These are phyloP conservation scores for Tubosaeta sp. DNA, from an alignment of 768 basidiomycete species.

Conservation along the genomic window DNA sequence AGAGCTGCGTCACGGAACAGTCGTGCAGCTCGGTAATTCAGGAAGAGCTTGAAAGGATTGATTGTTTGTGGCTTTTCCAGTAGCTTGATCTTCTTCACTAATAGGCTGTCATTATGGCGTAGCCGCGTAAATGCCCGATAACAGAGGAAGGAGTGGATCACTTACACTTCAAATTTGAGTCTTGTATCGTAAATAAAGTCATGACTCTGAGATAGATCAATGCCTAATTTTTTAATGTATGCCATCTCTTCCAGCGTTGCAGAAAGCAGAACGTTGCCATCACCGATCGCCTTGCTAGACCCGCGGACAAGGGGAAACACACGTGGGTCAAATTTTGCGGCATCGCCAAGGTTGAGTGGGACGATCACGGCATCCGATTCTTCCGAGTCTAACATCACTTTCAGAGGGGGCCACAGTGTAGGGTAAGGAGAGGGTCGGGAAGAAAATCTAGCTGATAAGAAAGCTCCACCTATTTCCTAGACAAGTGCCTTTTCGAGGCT, in stretches of 20 bases:
- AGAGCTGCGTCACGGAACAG: background rate
- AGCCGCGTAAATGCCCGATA: too few species aligned
- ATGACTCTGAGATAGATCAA: background rate
- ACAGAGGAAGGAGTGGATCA: background rate
- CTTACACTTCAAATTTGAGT: background rate
- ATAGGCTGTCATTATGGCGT: background rate
- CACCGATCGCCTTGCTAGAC: background rate
- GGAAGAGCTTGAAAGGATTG: background rate
- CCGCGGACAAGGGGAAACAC: background rate
- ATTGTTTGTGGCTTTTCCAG: background rate
- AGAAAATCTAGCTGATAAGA: background rate
- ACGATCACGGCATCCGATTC: background rate
- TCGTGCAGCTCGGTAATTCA: constrained; percentile 1
- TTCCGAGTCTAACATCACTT: background rate
- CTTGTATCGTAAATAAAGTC: background rate
- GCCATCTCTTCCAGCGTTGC: background rate
- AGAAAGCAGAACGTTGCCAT: background rate
- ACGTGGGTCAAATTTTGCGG: background rate
- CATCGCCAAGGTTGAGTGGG: background rate
- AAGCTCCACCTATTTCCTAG: too few species aligned
- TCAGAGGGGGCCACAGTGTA: too few species aligned
- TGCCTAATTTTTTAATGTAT: background rate
- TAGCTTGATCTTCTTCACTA: background rate
- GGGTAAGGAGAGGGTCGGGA: too few species aligned
- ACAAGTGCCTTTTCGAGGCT: background rate